These are phyloP conservation scores for Annulohypoxylon nitens DNA, from an alignment of 495 filamentous ascomycete genomes.

Conservation along the genomic window DNA sequence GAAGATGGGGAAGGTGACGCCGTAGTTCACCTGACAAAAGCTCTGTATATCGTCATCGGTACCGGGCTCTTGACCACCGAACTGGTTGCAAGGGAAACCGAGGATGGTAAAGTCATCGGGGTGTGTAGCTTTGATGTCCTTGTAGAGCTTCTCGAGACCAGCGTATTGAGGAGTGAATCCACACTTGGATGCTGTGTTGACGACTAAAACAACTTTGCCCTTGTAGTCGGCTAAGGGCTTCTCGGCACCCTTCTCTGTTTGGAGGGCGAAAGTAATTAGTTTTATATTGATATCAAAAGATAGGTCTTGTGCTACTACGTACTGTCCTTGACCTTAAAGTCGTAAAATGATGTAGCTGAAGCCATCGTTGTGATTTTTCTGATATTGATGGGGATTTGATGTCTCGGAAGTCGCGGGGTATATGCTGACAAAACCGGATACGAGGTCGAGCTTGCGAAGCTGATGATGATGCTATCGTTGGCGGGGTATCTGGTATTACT, in stretches of 20 bases:
- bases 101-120: conserved; percentile 84
- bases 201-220: conserved; percentile 93
- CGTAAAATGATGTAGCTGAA: conserved; percentile 89
- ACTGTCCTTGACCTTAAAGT: conserved; percentile 89
- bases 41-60: conserved; percentile 88
- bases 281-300: not conserved
- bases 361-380: conserved; percentile 72
- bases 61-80: conserved; percentile 89
- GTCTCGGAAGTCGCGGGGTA: conserved; percentile 22
- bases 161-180: conserved; percentile 98
- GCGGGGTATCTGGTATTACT: conserved; percentile 34
- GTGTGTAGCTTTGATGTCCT: conserved; percentile 75
- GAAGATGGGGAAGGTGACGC: conserved; percentile 91
- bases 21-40: conserved; percentile 96
- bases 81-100: conserved; percentile 99
- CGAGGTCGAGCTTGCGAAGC: conserved; percentile 20
- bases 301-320: conserved; percentile 55
- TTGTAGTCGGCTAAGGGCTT: conserved; percentile 76
- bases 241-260: conserved; percentile 78
- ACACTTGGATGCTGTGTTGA: conserved; percentile 99
- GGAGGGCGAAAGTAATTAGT: conserved; percentile 20
- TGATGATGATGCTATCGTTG: conserved; percentile 27
- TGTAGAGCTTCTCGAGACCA: conserved; percentile 91
- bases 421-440: conserved; percentile 22
- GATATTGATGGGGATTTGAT: conserved; percentile 8